Percentiles rank a stretch among this genome's conserved stretches.
Evolutionary conservation across 495 filamentous ascomycete species (phyloP).

Genomic region (Aspergillus wentii): DNA sequence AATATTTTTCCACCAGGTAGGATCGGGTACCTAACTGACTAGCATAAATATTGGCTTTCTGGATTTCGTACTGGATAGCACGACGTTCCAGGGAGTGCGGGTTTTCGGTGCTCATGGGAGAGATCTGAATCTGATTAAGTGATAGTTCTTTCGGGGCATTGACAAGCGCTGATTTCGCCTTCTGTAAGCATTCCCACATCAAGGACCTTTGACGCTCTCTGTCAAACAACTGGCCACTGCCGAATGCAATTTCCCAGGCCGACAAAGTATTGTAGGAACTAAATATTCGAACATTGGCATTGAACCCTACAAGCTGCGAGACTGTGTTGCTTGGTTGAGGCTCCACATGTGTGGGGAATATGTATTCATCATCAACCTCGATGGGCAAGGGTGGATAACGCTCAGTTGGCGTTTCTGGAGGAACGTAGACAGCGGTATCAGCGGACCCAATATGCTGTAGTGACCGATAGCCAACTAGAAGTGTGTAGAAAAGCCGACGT

Average conservation of each 20-base stretch:
- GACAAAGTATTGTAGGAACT: conserved; percentile 63
- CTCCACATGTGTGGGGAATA: conserved; percentile 57
- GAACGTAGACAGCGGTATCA: conserved; percentile 58
- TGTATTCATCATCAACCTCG: conserved; percentile 75
- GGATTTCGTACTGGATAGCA: conserved; percentile 71
- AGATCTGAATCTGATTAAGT: conserved; percentile 27
- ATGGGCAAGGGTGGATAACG: conserved; percentile 76
- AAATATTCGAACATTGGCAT: conserved; percentile 67
- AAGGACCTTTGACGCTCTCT: conserved; percentile 66
- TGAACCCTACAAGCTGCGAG: conserved; percentile 69
- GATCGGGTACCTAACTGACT: conserved; percentile 71
- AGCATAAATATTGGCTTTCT: conserved; percentile 77
- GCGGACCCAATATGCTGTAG: conserved; percentile 64
- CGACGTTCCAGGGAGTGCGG: conserved; percentile 26
- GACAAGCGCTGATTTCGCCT: conserved; percentile 55
- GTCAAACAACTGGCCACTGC: conserved; percentile 61
- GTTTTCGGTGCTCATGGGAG: conserved; percentile 13
- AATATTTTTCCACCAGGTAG: conserved; percentile 79
- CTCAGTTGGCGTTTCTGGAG: conserved; percentile 64
- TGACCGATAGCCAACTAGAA: conserved; percentile 60
- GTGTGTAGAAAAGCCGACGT: conserved; percentile 73
- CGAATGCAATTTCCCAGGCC: conserved; percentile 69
- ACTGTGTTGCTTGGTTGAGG: conserved; percentile 57
- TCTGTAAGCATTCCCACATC: conserved; percentile 55
- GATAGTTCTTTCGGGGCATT: conserved; percentile 57